A percentile compares a stretch with the other conserved stretches of the same genome.
These are phyloP conservation scores for Russula vinacea DNA, from an alignment of 768 basidiomycete species.

Conservation along the genomic window DNA sequence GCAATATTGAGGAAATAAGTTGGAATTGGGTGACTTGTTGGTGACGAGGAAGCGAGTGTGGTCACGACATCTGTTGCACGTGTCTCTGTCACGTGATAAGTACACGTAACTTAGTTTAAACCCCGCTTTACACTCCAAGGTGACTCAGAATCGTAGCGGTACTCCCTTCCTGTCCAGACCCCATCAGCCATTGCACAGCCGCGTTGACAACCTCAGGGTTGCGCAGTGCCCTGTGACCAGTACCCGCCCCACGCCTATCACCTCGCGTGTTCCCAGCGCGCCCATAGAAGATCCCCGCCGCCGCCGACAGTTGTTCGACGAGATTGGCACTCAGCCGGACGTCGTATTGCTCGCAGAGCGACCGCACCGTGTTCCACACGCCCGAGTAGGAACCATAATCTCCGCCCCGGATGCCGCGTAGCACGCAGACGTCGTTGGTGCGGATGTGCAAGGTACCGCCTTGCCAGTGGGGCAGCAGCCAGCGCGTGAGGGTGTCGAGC, in stretches of 20 bases:
- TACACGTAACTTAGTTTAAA: neutral
- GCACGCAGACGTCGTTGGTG: slow-evolving; percentile 6
- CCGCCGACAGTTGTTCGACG: neutral
- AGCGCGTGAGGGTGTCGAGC: slow-evolving; percentile 12
- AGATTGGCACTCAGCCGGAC: slow-evolving; percentile 1
- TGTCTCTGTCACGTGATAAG: too few species aligned
- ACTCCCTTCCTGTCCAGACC: too few species aligned
- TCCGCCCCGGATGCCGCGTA: slow-evolving; percentile 2
- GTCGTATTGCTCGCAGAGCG: neutral
- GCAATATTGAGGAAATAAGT: too few species aligned
- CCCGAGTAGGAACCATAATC: neutral
- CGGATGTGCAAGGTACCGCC: neutral
- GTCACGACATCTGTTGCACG: too few species aligned
- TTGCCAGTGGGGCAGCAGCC: slow-evolving; percentile 9
- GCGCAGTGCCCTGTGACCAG: neutral
- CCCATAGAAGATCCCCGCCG: neutral
- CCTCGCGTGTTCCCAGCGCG: neutral
- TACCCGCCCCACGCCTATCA: neutral
- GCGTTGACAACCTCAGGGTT: neutral
- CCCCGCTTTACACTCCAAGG: neutral
- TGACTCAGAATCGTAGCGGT: neutral
- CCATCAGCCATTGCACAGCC: neutral
- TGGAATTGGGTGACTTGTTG: too few species aligned
- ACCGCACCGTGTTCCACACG: neutral
- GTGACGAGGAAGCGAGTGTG: too few species aligned